Evolutionary conservation across 2,329 filamentous ascomycete genomes (phyloP).

Genomic region (Nothophaeocryptopus gaeumannii): DNA sequence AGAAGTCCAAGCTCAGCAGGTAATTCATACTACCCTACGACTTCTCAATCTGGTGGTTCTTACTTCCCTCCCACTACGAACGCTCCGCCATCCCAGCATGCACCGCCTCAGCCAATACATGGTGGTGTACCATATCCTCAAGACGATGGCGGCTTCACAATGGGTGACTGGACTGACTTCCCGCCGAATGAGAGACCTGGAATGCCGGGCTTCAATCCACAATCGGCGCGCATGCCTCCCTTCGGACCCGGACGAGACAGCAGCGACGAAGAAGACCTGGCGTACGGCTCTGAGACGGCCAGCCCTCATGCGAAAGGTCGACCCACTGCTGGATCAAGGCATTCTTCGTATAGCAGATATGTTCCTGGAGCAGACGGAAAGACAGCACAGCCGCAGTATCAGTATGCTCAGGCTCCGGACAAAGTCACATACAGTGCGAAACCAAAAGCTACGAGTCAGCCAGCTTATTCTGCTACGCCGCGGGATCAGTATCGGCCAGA

Average conservation of each 20-base stretch:
- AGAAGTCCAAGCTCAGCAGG: conserved; percentile 35
- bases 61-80: conserved; percentile 1
- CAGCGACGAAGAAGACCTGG: conserved; percentile 32
- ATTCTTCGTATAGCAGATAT: conserved; percentile 23
- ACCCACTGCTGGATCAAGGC: conserved; percentile 6
- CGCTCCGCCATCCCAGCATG: conserved; percentile 15
- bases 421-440: conserved; percentile 45
- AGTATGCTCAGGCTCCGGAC: conserved; percentile 42
- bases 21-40: conserved; percentile 16
- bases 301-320: conserved; percentile 10
- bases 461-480: conserved; percentile 17
- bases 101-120: conserved; percentile 9
- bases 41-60: conserved; percentile 5
- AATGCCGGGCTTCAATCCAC: conserved; percentile 11
- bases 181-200: conserved; percentile 45
- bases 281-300: conserved; percentile 29
- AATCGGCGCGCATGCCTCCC: conserved; percentile 19
- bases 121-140: conserved; percentile 27
- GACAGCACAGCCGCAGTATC: conserved; percentile 22
- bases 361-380: conserved; percentile 25
- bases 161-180: conserved; percentile 45
- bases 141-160: conserved; percentile 37
- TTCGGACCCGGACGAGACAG: conserved; percentile 7
- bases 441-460: conserved; percentile 19
- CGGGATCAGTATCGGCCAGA: conserved; percentile 18